Evolutionary conservation across 2,329 filamentous ascomycete species (phyloP), one percentile per base, ranked within the genome.

Genomic region (Sporothrix euskadiensis): DNA sequence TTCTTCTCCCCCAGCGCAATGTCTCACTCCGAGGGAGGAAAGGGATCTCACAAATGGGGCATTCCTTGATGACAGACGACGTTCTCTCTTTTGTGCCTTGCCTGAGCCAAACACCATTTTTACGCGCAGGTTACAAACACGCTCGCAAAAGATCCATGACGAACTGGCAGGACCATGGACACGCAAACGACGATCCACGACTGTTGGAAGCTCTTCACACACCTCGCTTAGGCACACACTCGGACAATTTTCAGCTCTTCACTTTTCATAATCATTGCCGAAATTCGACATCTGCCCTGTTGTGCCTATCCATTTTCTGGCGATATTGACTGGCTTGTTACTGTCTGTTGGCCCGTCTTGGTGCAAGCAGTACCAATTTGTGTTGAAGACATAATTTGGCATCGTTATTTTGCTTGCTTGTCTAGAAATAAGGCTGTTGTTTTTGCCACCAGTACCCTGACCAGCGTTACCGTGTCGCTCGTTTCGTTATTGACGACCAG

Each of bases 11-110:
- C n/a, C 12, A 35, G 26, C 30, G 1, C 32, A 16, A 0, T 59
- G 59, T 65, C 35, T 65, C 39, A 65, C 35, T 65, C 59, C 26
- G 59, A 44, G 59, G 56, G 59, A 44, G 16, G 56, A 44, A n/a
- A 44, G 35, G 19, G 19, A 22, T 19, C 35, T 41, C 2, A 3
- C 19, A 4, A 65, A 41, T 12, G 12, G n/a, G 4, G 9, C 35
- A 65, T 65, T 44, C 59, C 35, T 65, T 14, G 59, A 44, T 16
- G 14, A 14, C n/a, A 5, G 59, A 44, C 32, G 14, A 14, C n/a
- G 8, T 41, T 41, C 9, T 12, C n/a, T n/a, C 19, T 65, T 44
- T 16, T 12, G 4, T 63, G 19, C 32, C 9, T 22, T 63, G 19
- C 32, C 9, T 22, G 59, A 16, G 9, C 35, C 14, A 10, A 22